phyloP scores from a whole-genome alignment of 345 rosid genomes.

The Erysimum cheiranthoides region DNA sequence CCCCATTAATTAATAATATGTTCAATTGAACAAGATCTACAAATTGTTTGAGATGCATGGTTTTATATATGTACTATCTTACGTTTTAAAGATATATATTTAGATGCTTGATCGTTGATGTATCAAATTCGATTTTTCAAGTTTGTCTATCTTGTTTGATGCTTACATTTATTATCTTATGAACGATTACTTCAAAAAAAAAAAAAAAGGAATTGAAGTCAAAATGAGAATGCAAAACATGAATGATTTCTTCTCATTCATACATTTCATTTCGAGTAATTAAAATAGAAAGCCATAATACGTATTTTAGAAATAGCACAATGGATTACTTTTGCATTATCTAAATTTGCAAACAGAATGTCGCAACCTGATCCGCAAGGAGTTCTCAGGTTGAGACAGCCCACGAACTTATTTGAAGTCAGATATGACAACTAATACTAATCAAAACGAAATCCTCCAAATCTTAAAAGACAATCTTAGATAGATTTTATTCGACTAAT shows the following conservation, averaged over 20 bases:
- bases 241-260: too few species aligned
- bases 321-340: not conserved
- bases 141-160: not conserved
- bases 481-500: conserved; percentile 42
- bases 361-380: conserved; percentile 20
- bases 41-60: too few species aligned
- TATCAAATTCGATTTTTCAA: not conserved
- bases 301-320: not conserved
- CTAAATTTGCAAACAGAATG: not conserved
- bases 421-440: conserved; percentile 32
- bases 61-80: too few species aligned
- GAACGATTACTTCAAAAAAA: too few species aligned
- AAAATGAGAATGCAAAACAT: too few species aligned
- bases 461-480: conserved; percentile 44
- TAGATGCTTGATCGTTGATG: not conserved
- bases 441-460: conserved; percentile 31
- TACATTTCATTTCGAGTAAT: not conserved
- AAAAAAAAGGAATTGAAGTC: too few species aligned
- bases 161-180: not conserved
- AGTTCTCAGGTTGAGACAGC: conserved; percentile 15
- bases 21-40: too few species aligned
- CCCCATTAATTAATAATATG: too few species aligned
- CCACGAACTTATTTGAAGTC: conserved; percentile 35
- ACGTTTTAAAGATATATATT: too few species aligned
- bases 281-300: not conserved